Evolutionary conservation across 768 basidiomycete species (phyloP).

Genomic region (Lactifluus echinatus): DNA sequence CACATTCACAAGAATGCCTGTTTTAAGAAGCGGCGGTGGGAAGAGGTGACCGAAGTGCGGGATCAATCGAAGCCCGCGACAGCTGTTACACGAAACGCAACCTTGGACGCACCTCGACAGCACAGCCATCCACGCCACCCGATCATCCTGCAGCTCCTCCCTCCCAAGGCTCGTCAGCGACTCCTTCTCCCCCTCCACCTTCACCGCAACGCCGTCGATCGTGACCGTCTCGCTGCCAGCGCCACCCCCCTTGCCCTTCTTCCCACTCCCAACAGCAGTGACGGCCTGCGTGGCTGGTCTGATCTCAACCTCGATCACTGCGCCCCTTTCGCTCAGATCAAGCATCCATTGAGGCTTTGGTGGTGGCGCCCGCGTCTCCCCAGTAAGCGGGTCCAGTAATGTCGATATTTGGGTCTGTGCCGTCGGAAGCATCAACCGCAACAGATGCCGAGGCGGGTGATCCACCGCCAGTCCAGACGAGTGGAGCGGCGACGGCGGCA

Average conservation of each 20-base stretch:
- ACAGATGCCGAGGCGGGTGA: constrained; percentile 55
- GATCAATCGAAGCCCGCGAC: constrained; percentile 10
- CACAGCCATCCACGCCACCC: constrained; percentile 54
- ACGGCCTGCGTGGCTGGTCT: constrained; percentile 31
- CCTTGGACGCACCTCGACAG: constrained; percentile 61
- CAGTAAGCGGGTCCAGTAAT: constrained; percentile 74
- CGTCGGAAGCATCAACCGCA: constrained; percentile 75
- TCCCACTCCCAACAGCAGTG: constrained; percentile 18
- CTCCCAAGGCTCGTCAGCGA: constrained; percentile 60
- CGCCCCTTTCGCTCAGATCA: constrained; percentile 52
- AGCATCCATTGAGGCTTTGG: constrained; percentile 66
- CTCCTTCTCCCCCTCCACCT: constrained; percentile 67
- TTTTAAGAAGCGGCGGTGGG: neutral
- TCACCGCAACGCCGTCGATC: constrained; percentile 33
- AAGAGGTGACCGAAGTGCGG: neutral
- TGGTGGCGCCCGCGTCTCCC: constrained; percentile 49
- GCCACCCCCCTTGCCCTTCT: constrained; percentile 25
- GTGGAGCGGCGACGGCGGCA: constrained; percentile 76
- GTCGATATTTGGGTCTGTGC: constrained; percentile 70
- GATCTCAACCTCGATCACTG: constrained; percentile 49
- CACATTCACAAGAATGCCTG: constrained; percentile 41
- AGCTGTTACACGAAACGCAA: too few species aligned
- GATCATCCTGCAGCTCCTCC: constrained; percentile 69
- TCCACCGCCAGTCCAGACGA: constrained; percentile 55
- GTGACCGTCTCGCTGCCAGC: constrained; percentile 30